Conservation (phyloP, 495 filamentous ascomycete genomes). For the Podospora bellae-mahoneyi region DNA sequence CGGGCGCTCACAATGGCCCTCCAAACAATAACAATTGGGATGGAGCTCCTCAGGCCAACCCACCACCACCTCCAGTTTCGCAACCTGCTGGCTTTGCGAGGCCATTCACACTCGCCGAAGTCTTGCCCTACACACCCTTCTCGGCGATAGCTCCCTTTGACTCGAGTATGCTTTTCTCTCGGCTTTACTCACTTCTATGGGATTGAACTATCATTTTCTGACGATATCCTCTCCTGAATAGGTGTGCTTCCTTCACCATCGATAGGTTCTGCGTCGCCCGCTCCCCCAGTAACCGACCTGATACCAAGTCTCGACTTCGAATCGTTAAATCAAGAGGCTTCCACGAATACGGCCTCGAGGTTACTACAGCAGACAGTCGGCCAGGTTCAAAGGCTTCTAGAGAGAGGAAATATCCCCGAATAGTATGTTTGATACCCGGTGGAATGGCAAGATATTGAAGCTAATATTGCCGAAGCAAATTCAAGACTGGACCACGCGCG, state of each 20-base stretch:
- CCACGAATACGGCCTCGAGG: constrained; percentile 35
- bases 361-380: constrained; percentile 51
- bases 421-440: constrained; percentile 52
- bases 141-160: constrained; percentile 85
- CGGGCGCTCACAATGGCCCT: constrained; percentile 25
- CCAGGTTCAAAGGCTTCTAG: constrained; percentile 67
- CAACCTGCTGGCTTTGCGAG: constrained; percentile 19
- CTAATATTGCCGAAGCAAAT: constrained; percentile 54
- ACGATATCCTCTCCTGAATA: constrained; percentile 27
- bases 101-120: constrained; percentile 67
- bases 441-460: not conserved
- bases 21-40: constrained; percentile 9
- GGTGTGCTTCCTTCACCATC: constrained; percentile 71
- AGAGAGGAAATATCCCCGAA: constrained; percentile 64
- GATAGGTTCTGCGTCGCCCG: constrained; percentile 50
- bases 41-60: not conserved
- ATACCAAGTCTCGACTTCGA: constrained; percentile 45
- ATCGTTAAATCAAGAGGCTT: constrained; percentile 52
- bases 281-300: constrained; percentile 41
- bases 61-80: not conserved
- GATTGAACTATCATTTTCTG: not conserved
- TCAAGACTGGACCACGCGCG: constrained; percentile 53
- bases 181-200: not conserved
- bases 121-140: constrained; percentile 86
- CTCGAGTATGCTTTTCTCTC: constrained; percentile 54